Base-by-base conservation (phyloP, 2,329 filamentous ascomycete species). In the Aspergillus neoniger region DNA sequence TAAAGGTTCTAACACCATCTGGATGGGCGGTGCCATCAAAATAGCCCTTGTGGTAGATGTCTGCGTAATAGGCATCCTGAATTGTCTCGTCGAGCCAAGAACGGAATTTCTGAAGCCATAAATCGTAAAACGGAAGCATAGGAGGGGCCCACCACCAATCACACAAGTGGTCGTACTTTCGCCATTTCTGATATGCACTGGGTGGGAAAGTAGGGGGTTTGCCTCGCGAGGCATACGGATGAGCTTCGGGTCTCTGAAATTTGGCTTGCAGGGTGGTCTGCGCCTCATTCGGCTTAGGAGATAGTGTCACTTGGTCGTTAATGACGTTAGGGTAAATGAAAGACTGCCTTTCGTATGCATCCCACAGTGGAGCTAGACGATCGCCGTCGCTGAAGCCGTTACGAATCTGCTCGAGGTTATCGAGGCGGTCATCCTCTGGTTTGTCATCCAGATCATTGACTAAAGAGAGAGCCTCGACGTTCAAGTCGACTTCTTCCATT, bases 11-110 rank as follows among this genome's bases (percentile, higher is more conserved):
- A 5, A 63, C 47, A 6, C 74, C 71, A 58, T 77, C 70, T 1
- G 73, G 60, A 60, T 72, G 69, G 2, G 69, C 66, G 2, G 69
- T 70, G 5, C 73, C 72, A 43, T 76, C 65, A 47, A 72, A 76
- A 54, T 75, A 77, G 6, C 69, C 51, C 23, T 61, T 23, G 43
- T 73, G 72, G 15, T 68, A 67, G 7, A 72, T 75, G 44, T 74
- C 65, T 5, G 66, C 66, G 15, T 61, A 47, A 19, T 55, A 64
- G 15, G 44, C 7, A 60, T 50, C 9, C n/a, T 17, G 5, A 10
- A 70, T 64, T 12, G 68, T 68, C 5, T 53, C 50, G 14, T 71
- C 63, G 14, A 72, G 58, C 72, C 71, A 74, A 25, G 32, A 23
- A 19, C 65, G 66, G 28, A 72, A 68, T 44, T 55, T 59, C 19